Conservation (phyloP, 2,329 filamentous ascomycete genomes). For the Trichophyton rubrum region DNA sequence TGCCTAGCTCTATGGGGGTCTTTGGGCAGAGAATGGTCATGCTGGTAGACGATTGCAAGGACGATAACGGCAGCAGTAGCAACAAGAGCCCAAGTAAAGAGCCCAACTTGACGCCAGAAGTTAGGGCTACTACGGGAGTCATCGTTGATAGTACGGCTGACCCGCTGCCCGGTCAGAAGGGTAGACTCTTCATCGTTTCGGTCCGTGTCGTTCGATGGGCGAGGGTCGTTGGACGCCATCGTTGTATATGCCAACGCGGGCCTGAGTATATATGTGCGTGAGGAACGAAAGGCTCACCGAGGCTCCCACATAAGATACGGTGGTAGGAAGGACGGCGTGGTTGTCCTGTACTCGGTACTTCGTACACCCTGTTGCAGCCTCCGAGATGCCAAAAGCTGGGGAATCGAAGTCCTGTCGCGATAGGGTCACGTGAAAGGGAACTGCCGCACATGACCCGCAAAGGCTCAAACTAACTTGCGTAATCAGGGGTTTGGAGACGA, state of each 20-base stretch:
- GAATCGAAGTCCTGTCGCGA: background rate
- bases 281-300: background rate
- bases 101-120: conserved; percentile 58
- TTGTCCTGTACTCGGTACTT: background rate
- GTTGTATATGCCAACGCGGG: background rate
- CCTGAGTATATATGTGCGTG: background rate
- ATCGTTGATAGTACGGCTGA: conserved; percentile 17
- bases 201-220: conserved; percentile 45
- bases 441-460: background rate
- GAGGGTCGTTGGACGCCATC: conserved; percentile 14
- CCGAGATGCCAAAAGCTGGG: background rate
- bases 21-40: conserved; percentile 25
- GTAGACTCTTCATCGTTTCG: conserved; percentile 50
- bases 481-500: background rate
- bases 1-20: conserved; percentile 29
- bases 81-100: conserved; percentile 72
- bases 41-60: conserved; percentile 69
- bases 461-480: background rate
- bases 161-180: conserved; percentile 45
- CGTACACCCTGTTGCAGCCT: background rate
- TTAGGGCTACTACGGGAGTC: conserved; percentile 34
- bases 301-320: background rate
- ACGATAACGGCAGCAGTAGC: conserved; percentile 69
- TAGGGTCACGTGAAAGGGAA: background rate
- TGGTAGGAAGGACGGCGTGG: background rate